These are phyloP conservation scores for Moesziomyces sp. DNA, from an alignment of 1,284 basidiomycete genomes.

Conservation along the genomic window DNA sequence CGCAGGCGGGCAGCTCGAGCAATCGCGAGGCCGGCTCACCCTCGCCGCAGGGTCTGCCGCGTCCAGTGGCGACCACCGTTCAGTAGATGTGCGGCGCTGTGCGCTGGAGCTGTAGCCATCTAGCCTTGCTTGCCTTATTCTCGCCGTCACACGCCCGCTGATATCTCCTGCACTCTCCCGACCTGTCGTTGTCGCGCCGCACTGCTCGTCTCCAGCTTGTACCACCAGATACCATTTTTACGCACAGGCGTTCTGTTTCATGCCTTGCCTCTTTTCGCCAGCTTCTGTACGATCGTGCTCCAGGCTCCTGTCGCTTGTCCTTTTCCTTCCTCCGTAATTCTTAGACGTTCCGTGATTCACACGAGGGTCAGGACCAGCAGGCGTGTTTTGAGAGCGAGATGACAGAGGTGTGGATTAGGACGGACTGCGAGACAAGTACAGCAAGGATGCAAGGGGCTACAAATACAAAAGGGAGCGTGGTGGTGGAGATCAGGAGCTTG, in stretches of 20 bases:
- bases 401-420: no score
- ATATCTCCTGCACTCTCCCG: no score
- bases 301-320: no score
- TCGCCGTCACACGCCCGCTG: no score
- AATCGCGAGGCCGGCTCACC: slow-evolving; percentile 34
- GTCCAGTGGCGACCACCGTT: slow-evolving; percentile 43
- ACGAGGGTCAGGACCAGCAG: no score
- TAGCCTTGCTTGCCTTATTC: no score
- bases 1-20: slow-evolving; percentile 9
- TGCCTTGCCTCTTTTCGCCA: not conserved
- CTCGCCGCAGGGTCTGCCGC: slow-evolving; percentile 38
- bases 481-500: not conserved
- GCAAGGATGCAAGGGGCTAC: not conserved
- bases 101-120: no score
- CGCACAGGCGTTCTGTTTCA: not conserved
- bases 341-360: no score
- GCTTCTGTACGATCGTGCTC: not conserved
- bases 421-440: no score
- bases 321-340: no score
- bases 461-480: slow-evolving; percentile 1
- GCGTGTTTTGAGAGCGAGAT: no score
- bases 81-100: slow-evolving; percentile 8
- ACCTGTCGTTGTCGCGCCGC: no score
- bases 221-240: slow-evolving; percentile 17
- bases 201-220: not conserved